Percentiles rank a stretch among this genome's conserved stretches.
phyloP scores from a whole-genome alignment of 2,329 filamentous ascomycete genomes.

The Calonectria pseudoturangicola region DNA sequence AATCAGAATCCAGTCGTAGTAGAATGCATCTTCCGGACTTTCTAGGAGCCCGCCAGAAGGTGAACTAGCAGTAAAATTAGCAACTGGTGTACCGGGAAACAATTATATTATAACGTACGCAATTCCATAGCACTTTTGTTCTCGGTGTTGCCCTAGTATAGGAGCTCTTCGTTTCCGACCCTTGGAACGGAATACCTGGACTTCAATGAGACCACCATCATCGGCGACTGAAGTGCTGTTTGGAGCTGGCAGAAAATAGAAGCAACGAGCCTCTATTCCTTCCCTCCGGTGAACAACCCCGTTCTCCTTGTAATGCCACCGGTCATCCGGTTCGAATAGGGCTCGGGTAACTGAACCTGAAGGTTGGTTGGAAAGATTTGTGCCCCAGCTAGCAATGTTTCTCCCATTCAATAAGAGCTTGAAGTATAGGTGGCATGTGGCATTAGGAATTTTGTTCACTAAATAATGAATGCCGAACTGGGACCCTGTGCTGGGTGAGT shows the following conservation, averaged over 20 bases:
- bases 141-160: conserved; percentile 65
- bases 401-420: conserved; percentile 74
- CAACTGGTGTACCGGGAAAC: background rate
- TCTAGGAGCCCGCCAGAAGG: conserved; percentile 73
- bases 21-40: conserved; percentile 68
- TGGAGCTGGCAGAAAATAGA: conserved; percentile 67
- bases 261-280: conserved; percentile 70
- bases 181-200: conserved; percentile 71
- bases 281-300: conserved; percentile 58
- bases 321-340: conserved; percentile 68
- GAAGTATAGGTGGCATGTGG: conserved; percentile 69
- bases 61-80: conserved; percentile 61
- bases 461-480: conserved; percentile 73
- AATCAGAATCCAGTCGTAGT: conserved; percentile 71
- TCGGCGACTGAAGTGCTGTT: conserved; percentile 64
- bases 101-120: conserved; percentile 63
- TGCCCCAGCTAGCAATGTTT: conserved; percentile 71
- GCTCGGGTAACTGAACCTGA: conserved; percentile 66
- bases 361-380: conserved; percentile 60
- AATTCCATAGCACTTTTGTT: conserved; percentile 71
- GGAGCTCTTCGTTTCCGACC: conserved; percentile 66
- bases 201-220: conserved; percentile 74
- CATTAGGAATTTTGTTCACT: conserved; percentile 59
- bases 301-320: conserved; percentile 63
- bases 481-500: conserved; percentile 61